Base-by-base conservation (phyloP, 176 grass and related monocot genomes). In the Hordeum vulgare region DNA sequence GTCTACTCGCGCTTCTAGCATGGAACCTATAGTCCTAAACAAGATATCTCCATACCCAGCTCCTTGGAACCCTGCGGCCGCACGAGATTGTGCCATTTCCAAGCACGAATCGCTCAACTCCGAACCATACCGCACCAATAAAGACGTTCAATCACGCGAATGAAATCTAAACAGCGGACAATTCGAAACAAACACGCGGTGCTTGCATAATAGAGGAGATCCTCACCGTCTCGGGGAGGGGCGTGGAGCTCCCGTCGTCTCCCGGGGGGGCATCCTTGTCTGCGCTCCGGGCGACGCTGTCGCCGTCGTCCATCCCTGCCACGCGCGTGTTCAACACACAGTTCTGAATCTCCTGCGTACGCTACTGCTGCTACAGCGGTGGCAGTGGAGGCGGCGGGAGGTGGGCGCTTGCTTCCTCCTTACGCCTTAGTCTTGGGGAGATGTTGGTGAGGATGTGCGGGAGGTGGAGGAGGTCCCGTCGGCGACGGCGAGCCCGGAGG, bases 151-250 rank as follows among this genome's bases (percentile, higher is more conserved):
- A 74, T 31, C n/a, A 9, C 37, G 57, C 1, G 25, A 0, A 3
- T 4, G 14, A 64, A 71, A 24, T 21, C 29, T n/a, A 41, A 27
- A 64, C 53, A 57, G 18, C 14, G 18, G 24, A 5, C 28, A 20
- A 66, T 69, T 17, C 56, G 2, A 39, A 57, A 45, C 13, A 33
- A 21, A 51, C 42, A 18, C 13, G 5, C 44, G 44, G 65, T 57
- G 44, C 47, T 70, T 68, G 29, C 60, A 4, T 39, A 71, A 28
- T 23, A 39, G 21, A 58, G 29, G 9, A 57, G 18, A 85, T 63
- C 80, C 64, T 74, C 21, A 97, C 92, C 88, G 85, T 97, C 81
- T 97, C 88, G 2, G 92, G 95, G 41, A 97, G 85, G 20, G 92
- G 92, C 56, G 88, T 63, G 51, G 79, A 66, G 85, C 62, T 84